Percentiles rank a stretch among this genome's conserved stretches.
Evolutionary conservation across 1,139 yeast genomes (phyloP).

Genomic region (Chernovozyma sophiae-reginae): DNA sequence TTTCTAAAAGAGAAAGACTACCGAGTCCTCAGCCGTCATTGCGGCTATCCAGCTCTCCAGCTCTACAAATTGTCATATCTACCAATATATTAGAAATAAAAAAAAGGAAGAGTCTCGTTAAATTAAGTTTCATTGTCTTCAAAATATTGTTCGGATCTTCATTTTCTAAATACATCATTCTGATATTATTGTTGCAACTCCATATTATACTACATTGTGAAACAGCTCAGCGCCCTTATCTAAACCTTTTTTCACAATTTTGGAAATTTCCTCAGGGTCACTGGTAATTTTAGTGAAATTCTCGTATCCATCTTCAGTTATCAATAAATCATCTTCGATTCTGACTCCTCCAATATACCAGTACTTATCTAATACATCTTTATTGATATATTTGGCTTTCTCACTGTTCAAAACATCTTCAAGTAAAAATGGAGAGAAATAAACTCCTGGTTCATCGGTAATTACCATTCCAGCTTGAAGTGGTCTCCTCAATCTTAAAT

Average conservation of each 20-base stretch:
- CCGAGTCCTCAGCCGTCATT: too few species aligned
- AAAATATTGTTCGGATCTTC: too few species aligned
- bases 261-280: conserved; percentile 76
- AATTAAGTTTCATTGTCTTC: too few species aligned
- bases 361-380: conserved; percentile 66
- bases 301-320: conserved; percentile 73
- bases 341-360: conserved; percentile 93
- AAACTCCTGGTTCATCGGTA: conserved; percentile 94
- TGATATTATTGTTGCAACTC: too few species aligned
- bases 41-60: too few species aligned
- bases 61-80: too few species aligned
- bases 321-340: conserved; percentile 87
- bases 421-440: conserved; percentile 79
- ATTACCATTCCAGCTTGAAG: conserved; percentile 77
- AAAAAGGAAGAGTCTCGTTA: too few species aligned
- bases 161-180: too few species aligned
- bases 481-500: conserved; percentile 74
- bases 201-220: conserved; percentile 56
- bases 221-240: conserved; percentile 59
- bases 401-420: conserved; percentile 61
- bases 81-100: too few species aligned
- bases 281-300: conserved; percentile 79
- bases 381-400: conserved; percentile 59
- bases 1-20: too few species aligned
- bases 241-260: conserved; percentile 69